Evolutionary conservation across 2,329 filamentous ascomycete genomes (phyloP).

Genomic region (Sporothrix euskadiensis): DNA sequence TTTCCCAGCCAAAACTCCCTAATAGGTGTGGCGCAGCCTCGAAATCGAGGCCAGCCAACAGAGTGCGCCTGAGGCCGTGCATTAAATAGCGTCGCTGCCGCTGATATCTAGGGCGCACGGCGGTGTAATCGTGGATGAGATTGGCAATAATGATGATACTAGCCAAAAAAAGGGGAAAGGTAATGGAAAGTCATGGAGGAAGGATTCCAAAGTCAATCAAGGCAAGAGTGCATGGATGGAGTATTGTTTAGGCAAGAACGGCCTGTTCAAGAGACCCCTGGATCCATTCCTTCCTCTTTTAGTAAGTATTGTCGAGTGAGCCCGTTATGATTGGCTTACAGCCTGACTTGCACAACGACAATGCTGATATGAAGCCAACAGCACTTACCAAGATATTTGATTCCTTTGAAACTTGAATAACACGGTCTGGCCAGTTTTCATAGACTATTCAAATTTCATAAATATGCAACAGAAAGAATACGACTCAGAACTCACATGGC

Average conservation of each 20-base stretch:
- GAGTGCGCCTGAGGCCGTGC: neutral
- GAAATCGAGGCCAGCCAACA: neutral
- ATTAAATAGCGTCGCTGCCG: neutral
- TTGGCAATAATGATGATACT: neutral
- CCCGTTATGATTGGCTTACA: neutral
- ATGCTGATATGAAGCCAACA: neutral
- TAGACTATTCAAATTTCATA: neutral
- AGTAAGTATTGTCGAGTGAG: neutral
- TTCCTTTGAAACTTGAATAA: neutral
- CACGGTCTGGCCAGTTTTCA: neutral
- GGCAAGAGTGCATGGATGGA: neutral
- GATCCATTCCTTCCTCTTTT: neutral
- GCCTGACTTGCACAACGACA: neutral
- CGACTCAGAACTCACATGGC: neutral
- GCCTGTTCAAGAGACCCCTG: neutral
- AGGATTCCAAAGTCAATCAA: neutral
- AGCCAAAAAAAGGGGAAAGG: neutral
- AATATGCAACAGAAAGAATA: neutral
- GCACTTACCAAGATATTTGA: neutral
- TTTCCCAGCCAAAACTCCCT: neutral
- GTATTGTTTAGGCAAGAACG: neutral
- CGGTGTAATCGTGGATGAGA: neutral
- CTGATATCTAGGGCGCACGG: neutral
- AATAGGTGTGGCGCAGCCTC: neutral
- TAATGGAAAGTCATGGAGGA: neutral